Conservation (phyloP, 352 stramenopile genomes). For the Blastocystis sp. region DNA sequence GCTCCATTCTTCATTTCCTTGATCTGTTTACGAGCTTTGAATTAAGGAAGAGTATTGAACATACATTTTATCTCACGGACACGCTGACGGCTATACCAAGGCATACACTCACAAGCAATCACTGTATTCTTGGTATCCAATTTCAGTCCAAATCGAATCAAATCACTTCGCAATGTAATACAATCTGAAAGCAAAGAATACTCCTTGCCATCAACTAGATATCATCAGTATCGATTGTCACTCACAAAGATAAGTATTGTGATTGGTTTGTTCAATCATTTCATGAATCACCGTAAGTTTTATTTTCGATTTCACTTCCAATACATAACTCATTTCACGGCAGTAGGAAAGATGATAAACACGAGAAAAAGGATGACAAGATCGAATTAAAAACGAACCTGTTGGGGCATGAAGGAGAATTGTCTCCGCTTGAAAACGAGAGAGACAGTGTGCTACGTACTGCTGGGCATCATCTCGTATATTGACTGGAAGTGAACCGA, state of each 20-base stretch:
- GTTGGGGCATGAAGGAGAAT: not conserved
- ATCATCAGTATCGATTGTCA: not conserved
- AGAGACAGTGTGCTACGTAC: not conserved
- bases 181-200: not conserved
- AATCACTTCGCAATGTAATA: not conserved
- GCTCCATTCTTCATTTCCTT: not conserved
- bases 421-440: slow-evolving; percentile 45
- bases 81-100: not conserved
- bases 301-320: not conserved
- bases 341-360: slow-evolving; percentile 36
- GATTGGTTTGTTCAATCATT: not conserved
- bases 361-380: not conserved
- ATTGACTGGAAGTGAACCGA: not conserved
- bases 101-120: slow-evolving; percentile 46
- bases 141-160: not conserved
- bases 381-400: slow-evolving; percentile 31
- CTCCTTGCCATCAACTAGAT: not conserved
- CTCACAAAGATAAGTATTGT: slow-evolving; percentile 1
- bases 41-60: not conserved
- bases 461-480: not conserved
- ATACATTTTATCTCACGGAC: not conserved
- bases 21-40: not conserved
- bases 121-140: not conserved
- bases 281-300: not conserved
- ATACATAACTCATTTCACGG: not conserved